Conservation (phyloP, 495 filamentous ascomycete genomes). For the Opeltia flavorubescens region DNA sequence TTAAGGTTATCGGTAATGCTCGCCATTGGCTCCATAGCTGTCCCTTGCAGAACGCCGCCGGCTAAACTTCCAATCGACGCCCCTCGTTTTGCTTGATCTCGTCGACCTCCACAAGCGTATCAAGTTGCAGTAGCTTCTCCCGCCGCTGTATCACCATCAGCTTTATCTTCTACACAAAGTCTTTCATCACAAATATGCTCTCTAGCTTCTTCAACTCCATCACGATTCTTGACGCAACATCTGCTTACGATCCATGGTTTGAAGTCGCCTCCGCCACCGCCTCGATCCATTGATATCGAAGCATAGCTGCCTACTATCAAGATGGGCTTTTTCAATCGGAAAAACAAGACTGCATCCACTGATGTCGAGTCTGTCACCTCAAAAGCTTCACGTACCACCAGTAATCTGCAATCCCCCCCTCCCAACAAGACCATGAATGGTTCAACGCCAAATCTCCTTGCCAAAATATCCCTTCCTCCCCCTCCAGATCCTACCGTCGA, state of each 20-base stretch:
- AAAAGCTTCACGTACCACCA: constrained; percentile 36
- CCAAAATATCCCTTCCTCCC: constrained; percentile 60
- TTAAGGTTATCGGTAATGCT: too few species aligned
- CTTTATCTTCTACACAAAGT: background rate
- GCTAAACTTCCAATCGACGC: background rate
- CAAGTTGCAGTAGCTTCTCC: background rate
- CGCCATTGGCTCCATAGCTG: background rate
- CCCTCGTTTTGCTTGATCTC: background rate
- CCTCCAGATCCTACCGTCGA: constrained; percentile 83
- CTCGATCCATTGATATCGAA: background rate
- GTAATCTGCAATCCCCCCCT: constrained; percentile 38
- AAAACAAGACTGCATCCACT: constrained; percentile 38
- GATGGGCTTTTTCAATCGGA: constrained; percentile 55
- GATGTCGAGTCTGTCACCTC: constrained; percentile 36
- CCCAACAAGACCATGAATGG: constrained; percentile 18
- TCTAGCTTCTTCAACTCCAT: background rate
- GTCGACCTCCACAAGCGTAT: too few species aligned
- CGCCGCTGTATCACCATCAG: background rate
- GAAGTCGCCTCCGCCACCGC: background rate
- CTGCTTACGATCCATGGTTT: background rate
- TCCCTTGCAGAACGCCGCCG: background rate
- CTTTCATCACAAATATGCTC: background rate
- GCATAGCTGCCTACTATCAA: background rate
- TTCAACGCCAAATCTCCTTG: constrained; percentile 27
- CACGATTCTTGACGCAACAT: background rate